These are phyloP conservation scores for Phyllosticta citrichinensis DNA, from an alignment of 2,329 filamentous ascomycete genomes.

Conservation along the genomic window DNA sequence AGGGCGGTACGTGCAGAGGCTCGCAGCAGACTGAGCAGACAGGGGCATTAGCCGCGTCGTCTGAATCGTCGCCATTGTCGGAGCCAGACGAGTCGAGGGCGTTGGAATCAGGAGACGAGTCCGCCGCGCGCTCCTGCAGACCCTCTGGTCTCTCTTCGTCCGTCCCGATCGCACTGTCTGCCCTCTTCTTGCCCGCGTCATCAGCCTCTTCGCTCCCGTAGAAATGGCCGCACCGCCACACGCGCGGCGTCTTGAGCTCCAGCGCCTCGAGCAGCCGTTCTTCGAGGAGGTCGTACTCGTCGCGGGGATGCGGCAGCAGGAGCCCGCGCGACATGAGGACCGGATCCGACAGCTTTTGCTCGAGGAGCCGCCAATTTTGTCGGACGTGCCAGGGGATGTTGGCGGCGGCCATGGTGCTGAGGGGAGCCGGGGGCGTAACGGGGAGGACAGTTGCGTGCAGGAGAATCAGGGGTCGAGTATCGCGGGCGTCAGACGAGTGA, in stretches of 20 bases:
- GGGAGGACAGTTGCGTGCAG: conserved; percentile 70
- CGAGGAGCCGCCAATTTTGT: conserved; percentile 56
- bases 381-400: conserved; percentile 41
- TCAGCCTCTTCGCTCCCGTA: conserved; percentile 44
- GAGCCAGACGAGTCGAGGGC: background rate
- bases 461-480: conserved; percentile 55
- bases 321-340: conserved; percentile 60
- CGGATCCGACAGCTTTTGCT: conserved; percentile 62
- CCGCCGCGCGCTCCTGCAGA: background rate
- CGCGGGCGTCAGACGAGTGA: background rate
- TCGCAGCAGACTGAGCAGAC: conserved; percentile 1
- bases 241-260: conserved; percentile 59
- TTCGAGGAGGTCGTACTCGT: conserved; percentile 71
- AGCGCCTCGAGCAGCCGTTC: conserved; percentile 66
- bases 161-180: background rate
- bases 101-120: background rate
- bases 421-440: conserved; percentile 48
- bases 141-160: background rate
- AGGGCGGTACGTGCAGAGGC: background rate
- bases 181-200: conserved; percentile 29
- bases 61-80: conserved; percentile 16
- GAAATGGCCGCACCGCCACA: conserved; percentile 70
- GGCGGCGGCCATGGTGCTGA: conserved; percentile 34
- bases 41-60: background rate
- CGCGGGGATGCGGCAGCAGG: conserved; percentile 66